phyloP scores from a whole-genome alignment of 305 asterid genomes.

The Andrographis paniculata region DNA sequence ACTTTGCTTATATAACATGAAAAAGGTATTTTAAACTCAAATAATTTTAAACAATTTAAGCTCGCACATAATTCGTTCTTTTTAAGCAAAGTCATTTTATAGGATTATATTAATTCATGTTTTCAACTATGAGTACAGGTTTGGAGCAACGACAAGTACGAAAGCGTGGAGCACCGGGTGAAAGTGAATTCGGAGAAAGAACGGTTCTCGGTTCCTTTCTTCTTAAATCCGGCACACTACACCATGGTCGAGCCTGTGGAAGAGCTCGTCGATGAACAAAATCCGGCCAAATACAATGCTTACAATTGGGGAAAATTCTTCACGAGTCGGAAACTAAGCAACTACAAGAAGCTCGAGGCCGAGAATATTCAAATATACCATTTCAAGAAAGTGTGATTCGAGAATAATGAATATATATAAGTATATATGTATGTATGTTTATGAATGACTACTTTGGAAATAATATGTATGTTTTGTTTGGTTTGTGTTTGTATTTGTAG shows the following conservation, averaged over 20 bases:
- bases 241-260: slow-evolving; percentile 23
- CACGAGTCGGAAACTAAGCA: slow-evolving; percentile 21
- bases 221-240: slow-evolving; percentile 29
- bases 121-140: slow-evolving; percentile 21
- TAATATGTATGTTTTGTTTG: too few species aligned
- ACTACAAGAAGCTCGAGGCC: slow-evolving; percentile 18
- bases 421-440: too few species aligned
- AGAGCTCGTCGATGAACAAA: slow-evolving; percentile 16
- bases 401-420: too few species aligned
- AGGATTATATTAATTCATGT: too few species aligned
- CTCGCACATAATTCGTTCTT: too few species aligned
- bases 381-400: too few species aligned
- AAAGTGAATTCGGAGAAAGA: slow-evolving; percentile 28
- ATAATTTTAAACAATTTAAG: too few species aligned
- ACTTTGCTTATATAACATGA: too few species aligned
- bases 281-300: slow-evolving; percentile 19
- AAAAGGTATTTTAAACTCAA: too few species aligned
- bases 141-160: slow-evolving; percentile 46
- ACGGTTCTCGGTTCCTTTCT: slow-evolving; percentile 40
- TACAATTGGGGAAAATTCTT: slow-evolving; percentile 28
- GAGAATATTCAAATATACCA: slow-evolving; percentile 9
- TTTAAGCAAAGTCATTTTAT: too few species aligned
- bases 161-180: slow-evolving; percentile 46
- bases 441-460: too few species aligned
- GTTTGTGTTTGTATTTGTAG: too few species aligned